Conservation (phyloP, 371 early-diverging fungal species). For the Lichtheimia corymbifera region DNA sequence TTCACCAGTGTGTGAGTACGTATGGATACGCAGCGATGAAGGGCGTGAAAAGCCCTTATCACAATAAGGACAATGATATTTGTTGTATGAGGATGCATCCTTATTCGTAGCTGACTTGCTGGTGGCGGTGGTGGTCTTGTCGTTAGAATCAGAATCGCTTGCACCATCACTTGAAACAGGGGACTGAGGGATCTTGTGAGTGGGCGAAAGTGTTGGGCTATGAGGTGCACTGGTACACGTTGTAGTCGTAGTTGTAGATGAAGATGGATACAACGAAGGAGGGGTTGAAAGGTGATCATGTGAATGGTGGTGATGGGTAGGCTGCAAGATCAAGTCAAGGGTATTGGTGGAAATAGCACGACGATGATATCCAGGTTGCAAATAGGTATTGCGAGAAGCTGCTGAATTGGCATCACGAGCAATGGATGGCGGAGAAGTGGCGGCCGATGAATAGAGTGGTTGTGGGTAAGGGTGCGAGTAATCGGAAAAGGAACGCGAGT, state of each 20-base stretch:
- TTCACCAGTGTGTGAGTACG: constrained; percentile 68
- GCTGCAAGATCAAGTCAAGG: constrained; percentile 35
- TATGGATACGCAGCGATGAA: constrained; percentile 58
- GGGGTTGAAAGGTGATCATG: constrained; percentile 2
- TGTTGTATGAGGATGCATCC: constrained; percentile 20
- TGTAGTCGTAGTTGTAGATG: constrained; percentile 31
- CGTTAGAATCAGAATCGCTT: neutral
- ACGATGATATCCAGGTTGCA: constrained; percentile 29
- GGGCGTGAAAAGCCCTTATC: constrained; percentile 62
- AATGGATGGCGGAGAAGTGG: constrained; percentile 13
- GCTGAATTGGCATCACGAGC: constrained; percentile 15
- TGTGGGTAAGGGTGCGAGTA: constrained; percentile 47
- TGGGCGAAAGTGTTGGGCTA: constrained; percentile 22
- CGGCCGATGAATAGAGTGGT: constrained; percentile 7
- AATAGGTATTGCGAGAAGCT: constrained; percentile 8
- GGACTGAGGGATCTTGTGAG: constrained; percentile 4
- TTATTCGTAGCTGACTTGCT: too few relatives aligned
- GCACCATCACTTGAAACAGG: constrained; percentile 5
- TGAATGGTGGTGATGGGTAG: constrained; percentile 14
- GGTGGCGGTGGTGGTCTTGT: constrained; percentile 1
- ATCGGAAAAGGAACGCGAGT: constrained; percentile 52
- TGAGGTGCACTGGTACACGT: constrained; percentile 15
- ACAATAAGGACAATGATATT: constrained; percentile 67
- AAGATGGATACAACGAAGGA: constrained; percentile 22
- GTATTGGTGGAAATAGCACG: constrained; percentile 48